Percentiles rank a stretch among this genome's conserved stretches.
These are phyloP conservation scores for Exophiala xenobiotica DNA, from an alignment of 2,329 filamentous ascomycete genomes.

Conservation along the genomic window DNA sequence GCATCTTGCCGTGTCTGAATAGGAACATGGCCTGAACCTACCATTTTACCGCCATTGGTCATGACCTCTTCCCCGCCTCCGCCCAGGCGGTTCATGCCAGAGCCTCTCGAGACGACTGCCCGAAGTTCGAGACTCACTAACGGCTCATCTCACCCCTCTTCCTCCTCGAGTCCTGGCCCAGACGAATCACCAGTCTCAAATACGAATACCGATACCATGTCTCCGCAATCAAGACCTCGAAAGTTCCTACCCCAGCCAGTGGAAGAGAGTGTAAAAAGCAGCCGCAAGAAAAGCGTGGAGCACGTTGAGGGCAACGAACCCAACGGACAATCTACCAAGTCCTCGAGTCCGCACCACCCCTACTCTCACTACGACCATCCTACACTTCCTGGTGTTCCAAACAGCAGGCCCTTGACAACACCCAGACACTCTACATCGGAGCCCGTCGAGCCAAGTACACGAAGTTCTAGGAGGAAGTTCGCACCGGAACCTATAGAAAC, in stretches of 20 bases:
- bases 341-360: not conserved
- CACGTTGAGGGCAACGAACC: constrained; percentile 7
- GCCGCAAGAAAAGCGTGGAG: constrained; percentile 33
- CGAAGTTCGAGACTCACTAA: constrained; percentile 17
- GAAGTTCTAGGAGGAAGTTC: constrained; percentile 30
- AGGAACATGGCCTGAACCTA: constrained; percentile 14
- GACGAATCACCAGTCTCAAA: constrained; percentile 9
- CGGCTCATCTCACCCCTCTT: constrained; percentile 10
- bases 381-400: not conserved
- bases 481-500: constrained; percentile 34
- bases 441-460: constrained; percentile 30
- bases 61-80: constrained; percentile 24
- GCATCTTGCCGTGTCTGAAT: constrained; percentile 6
- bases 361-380: constrained; percentile 21
- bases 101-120: constrained; percentile 31
- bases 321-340: constrained; percentile 1
- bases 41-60: constrained; percentile 1
- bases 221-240: constrained; percentile 27
- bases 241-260: constrained; percentile 44
- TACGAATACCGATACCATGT: constrained; percentile 14
- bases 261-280: constrained; percentile 45
- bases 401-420: constrained; percentile 13
- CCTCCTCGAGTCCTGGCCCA: constrained; percentile 12
- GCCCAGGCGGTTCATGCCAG: constrained; percentile 30
- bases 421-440: constrained; percentile 32